These are phyloP conservation scores for Trypanosoma lewisi DNA, from an alignment of 208 protist genomes.

Conservation along the genomic window DNA sequence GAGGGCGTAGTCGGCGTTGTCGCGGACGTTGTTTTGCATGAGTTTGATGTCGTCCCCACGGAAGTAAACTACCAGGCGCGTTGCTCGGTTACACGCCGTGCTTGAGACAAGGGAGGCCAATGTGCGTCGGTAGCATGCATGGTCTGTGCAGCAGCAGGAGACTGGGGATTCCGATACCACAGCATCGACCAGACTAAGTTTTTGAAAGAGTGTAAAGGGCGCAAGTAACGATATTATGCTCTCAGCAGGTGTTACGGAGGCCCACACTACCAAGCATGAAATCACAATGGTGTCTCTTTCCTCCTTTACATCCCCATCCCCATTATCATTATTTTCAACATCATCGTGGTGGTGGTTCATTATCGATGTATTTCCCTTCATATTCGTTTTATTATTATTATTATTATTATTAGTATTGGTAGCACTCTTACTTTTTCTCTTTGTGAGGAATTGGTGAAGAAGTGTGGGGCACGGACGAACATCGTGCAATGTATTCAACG, in stretches of 20 bases:
- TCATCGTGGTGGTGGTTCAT: too few relatives aligned
- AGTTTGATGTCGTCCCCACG: slow-evolving; percentile 80
- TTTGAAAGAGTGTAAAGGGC: slow-evolving; percentile 52
- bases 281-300: slow-evolving; percentile 16
- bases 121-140: slow-evolving; percentile 6
- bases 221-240: slow-evolving; percentile 14
- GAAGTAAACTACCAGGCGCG: slow-evolving; percentile 82
- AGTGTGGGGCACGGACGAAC: slow-evolving; percentile 48
- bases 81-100: slow-evolving; percentile 68
- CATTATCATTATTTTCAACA: neutral
- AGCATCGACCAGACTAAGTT: slow-evolving; percentile 60
- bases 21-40: slow-evolving; percentile 71
- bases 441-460: slow-evolving; percentile 44
- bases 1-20: slow-evolving; percentile 61
- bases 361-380: neutral
- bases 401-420: too few relatives aligned
- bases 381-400: too few relatives aligned
- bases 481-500: slow-evolving; percentile 23
- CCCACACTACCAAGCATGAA: slow-evolving; percentile 16
- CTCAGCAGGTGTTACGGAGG: neutral
- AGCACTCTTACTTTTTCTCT: slow-evolving; percentile 23
- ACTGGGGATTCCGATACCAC: slow-evolving; percentile 17
- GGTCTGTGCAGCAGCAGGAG: slow-evolving; percentile 6
- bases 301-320: neutral
- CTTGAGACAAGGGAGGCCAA: slow-evolving; percentile 36